Evolutionary conservation across 176 grass and related monocot species (phyloP).

Genomic region (Triticum urartu): DNA sequence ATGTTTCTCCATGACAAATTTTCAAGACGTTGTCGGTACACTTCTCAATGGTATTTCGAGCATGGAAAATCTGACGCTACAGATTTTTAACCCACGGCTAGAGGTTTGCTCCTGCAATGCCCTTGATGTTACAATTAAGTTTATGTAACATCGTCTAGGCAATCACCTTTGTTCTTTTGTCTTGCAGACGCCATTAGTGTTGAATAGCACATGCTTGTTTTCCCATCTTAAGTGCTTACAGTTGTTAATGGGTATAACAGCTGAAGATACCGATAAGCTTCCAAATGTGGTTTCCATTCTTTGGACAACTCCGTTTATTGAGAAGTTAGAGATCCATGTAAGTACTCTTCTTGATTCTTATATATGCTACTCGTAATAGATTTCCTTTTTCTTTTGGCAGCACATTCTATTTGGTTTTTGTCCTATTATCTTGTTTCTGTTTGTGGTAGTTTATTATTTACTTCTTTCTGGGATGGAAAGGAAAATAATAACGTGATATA

Average conservation of each 20-base stretch:
- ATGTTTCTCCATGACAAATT: neutral
- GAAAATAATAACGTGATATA: no score
- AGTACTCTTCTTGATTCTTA: neutral
- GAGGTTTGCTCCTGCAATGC: neutral
- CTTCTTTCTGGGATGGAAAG: neutral
- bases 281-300: neutral
- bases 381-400: neutral
- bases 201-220: neutral
- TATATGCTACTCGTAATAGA: neutral
- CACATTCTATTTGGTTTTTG: neutral
- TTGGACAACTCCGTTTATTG: neutral
- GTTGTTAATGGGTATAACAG: neutral
- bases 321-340: neutral
- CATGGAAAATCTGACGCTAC: neutral
- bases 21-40: neutral
- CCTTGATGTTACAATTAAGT: neutral
- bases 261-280: neutral
- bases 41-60: slow-evolving; percentile 4
- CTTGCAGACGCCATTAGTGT: neutral
- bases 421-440: neutral
- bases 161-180: neutral
- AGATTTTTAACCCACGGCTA: neutral
- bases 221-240: neutral
- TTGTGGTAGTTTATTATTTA: neutral
- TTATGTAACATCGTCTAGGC: neutral